These are phyloP conservation scores for Rhododendron henanense DNA, from an alignment of 148 eudicot species.

Conservation along the genomic window DNA sequence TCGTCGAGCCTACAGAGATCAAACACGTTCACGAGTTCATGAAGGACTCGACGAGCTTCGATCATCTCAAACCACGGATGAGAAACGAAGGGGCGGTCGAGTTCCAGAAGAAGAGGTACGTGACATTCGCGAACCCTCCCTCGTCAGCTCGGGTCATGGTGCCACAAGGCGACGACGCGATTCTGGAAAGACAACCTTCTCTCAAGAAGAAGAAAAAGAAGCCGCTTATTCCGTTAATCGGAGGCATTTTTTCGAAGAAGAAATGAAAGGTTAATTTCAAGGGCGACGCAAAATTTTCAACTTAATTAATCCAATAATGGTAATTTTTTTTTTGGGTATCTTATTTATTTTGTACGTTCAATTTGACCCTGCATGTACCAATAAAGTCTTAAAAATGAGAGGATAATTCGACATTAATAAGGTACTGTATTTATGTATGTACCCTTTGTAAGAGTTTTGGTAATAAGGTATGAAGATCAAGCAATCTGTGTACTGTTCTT, in stretches of 20 bases:
- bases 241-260: conserved; percentile 59
- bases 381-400: background rate
- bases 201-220: conserved; percentile 69
- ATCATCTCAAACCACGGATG: conserved; percentile 7
- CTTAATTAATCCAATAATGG: background rate
- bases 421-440: background rate
- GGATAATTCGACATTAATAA: background rate
- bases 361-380: background rate
- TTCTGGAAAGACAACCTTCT: conserved; percentile 69
- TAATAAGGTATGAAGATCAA: background rate
- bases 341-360: background rate
- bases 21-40: conserved; percentile 43
- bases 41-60: conserved; percentile 31
- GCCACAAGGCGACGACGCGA: conserved; percentile 25
- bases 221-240: conserved; percentile 59
- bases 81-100: conserved; percentile 29
- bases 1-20: conserved; percentile 20
- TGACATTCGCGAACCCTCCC: conserved; percentile 63
- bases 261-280: conserved; percentile 21
- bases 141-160: conserved; percentile 36
- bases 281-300: background rate
- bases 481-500: background rate
- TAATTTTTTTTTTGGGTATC: background rate
- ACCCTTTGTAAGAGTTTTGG: background rate
- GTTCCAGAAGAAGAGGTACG: conserved; percentile 67